A percentile compares a stretch with the other conserved stretches of the same genome.
Conservation (phyloP, 164 flowering plant species). For the Protea cynaroides region DNA sequence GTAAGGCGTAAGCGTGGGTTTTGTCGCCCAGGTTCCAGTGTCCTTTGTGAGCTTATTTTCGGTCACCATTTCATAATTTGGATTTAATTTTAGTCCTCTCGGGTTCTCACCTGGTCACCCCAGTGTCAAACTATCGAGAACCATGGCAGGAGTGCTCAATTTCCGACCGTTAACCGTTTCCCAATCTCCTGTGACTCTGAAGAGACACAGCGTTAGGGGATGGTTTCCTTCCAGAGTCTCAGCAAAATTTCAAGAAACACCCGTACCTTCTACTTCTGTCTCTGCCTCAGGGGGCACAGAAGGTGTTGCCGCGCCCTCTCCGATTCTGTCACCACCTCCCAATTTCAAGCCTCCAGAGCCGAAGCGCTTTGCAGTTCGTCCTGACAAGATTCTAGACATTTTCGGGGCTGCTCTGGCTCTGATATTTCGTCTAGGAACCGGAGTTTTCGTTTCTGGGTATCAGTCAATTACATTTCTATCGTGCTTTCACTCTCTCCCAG, state of each 20-base stretch:
- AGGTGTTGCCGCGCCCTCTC: constrained; percentile 11
- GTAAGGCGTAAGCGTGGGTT: too few relatives aligned
- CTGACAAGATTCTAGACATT: constrained; percentile 61
- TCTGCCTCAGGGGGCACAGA: constrained; percentile 19
- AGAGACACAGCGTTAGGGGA: constrained; percentile 1
- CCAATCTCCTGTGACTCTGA: constrained; percentile 20
- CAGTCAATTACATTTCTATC: not conserved
- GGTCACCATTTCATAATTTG: too few relatives aligned
- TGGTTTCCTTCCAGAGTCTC: constrained; percentile 14
- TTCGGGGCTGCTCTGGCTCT: constrained; percentile 65
- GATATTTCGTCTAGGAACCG: constrained; percentile 70
- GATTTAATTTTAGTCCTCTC: too few relatives aligned
- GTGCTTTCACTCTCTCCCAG: too few relatives aligned
- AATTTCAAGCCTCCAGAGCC: constrained; percentile 84
- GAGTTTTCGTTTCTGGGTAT: constrained; percentile 79
- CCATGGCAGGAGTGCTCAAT: constrained; percentile 51
- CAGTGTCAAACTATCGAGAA: not conserved
- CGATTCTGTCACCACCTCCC: constrained; percentile 55
- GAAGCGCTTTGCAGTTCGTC: constrained; percentile 54
- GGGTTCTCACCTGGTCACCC: too few relatives aligned
- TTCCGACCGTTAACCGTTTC: constrained; percentile 27
- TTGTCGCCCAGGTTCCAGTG: too few relatives aligned
- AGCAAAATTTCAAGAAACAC: constrained; percentile 23
- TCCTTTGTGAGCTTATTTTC: too few relatives aligned
- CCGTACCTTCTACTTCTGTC: constrained; percentile 7